phyloP scores from a whole-genome alignment of 495 filamentous ascomycete genomes.

The Penicillium ucsense region DNA sequence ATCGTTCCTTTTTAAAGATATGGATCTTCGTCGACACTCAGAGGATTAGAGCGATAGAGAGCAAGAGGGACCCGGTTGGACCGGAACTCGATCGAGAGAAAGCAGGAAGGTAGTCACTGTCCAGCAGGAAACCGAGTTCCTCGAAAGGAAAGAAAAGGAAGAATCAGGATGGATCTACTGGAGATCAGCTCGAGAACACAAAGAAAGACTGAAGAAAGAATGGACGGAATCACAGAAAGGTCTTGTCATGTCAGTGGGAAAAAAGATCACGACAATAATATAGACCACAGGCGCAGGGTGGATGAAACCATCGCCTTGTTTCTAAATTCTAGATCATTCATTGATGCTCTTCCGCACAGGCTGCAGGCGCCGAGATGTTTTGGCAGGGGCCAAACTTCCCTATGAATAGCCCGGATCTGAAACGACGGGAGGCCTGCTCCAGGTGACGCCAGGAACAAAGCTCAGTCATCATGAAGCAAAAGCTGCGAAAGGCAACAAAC shows the following conservation, averaged over 20 bases:
- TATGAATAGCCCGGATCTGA: slow-evolving; percentile 1
- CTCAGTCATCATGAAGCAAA: neutral
- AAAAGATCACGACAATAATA: too few relatives aligned
- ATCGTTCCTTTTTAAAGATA: neutral
- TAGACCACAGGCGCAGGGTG: too few relatives aligned
- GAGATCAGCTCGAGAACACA: slow-evolving; percentile 15
- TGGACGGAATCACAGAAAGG: slow-evolving; percentile 7
- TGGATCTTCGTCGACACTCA: too few relatives aligned
- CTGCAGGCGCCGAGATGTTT: neutral
- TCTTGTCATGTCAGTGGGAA: too few relatives aligned
- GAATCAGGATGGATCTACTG: slow-evolving; percentile 4
- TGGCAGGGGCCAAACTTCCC: neutral
- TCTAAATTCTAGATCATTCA: neutral
- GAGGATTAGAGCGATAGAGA: neutral
- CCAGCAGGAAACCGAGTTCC: slow-evolving; percentile 26
- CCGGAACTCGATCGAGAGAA: slow-evolving; percentile 22
- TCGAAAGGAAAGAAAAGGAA: slow-evolving; percentile 14
- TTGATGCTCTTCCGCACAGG: neutral
- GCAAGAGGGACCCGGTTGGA: slow-evolving; percentile 1
- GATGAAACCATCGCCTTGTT: neutral
- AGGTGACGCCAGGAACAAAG: neutral
- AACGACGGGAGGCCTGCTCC: neutral
- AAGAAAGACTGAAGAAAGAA: slow-evolving; percentile 14
- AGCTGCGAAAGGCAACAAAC: neutral
- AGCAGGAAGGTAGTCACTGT: slow-evolving; percentile 25